These are phyloP conservation scores for Sordariomycetes sp. DNA, from an alignment of 2,329 filamentous ascomycete genomes.

Conservation along the genomic window DNA sequence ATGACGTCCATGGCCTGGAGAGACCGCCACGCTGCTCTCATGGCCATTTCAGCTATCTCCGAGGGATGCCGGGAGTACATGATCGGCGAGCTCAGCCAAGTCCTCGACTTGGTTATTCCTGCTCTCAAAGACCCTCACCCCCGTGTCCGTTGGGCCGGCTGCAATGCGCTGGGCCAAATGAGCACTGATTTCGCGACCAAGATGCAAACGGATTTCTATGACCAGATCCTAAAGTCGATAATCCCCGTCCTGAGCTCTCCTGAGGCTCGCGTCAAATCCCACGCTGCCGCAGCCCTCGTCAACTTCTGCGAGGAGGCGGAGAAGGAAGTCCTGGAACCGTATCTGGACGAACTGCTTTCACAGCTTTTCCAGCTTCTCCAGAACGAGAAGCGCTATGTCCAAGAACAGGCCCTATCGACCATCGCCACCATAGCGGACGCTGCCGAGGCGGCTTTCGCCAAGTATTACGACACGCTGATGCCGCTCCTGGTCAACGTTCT, in stretches of 20 bases:
- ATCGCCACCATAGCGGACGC: constrained; percentile 99
- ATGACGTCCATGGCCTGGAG: constrained; percentile 92
- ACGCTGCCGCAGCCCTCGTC: constrained; percentile 92
- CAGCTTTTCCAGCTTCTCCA: constrained; percentile 81
- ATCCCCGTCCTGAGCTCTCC: constrained; percentile 84
- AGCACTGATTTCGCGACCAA: constrained; percentile 97
- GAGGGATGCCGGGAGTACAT: constrained; percentile 95
- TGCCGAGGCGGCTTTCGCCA: constrained; percentile 85
- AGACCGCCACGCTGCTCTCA: constrained; percentile 89
- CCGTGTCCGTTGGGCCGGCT: constrained; percentile 92
- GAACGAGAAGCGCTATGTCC: constrained; percentile 89
- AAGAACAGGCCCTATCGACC: constrained; percentile 93
- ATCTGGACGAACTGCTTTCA: constrained; percentile 77
- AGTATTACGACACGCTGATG: constrained; percentile 96
- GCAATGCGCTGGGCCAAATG: constrained; percentile 98
- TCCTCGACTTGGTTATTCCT: constrained; percentile 88
- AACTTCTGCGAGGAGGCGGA: constrained; percentile 99
- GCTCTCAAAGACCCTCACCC: constrained; percentile 83
- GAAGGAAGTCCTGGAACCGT: constrained; percentile 82
- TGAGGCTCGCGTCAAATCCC: constrained; percentile 89
- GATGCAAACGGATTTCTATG: constrained; percentile 95
- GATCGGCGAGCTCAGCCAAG: constrained; percentile 87
- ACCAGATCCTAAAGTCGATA: constrained; percentile 76
- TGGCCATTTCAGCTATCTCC: constrained; percentile 98
- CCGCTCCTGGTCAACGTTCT: constrained; percentile 85